Base-by-base conservation (phyloP, 2,329 filamentous ascomycete species). In the Cordyceps farinosa region DNA sequence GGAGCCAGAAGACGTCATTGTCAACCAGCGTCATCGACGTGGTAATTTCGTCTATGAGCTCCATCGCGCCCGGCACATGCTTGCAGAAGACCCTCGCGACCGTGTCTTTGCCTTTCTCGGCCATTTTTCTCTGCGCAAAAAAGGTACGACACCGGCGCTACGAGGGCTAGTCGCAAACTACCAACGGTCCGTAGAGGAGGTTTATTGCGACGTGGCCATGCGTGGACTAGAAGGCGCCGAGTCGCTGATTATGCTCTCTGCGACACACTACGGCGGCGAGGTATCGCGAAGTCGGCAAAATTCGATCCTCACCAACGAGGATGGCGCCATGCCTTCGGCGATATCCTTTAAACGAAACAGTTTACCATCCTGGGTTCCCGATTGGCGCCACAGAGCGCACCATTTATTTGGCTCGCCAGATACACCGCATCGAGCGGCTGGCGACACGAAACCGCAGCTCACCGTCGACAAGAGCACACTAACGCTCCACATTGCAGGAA, bases 71-170 rank as follows among this genome's bases (percentile, higher is more conserved):
- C 66, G 74, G 1, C 74, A 74, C 36, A 64, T 76, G 17, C 67
- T 69, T 0, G 66, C 73, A 13, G 72, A 73, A 44, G 74, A 76
- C 40, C 70, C 73, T 2, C 67, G 73, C 3, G 74, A 76, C 15
- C 73, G 71, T 47, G 71, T 76, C 22, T 76, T 74, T 30, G 74
- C 74, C 34, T 75, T 76, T 53, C 67, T 76, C 1, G 74, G 74
- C 1, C 74, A 76, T 65, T 76, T 74, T 51, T 75, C 74, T 0
- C 59, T 75, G 9, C 58, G 62, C 2, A 65, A 57, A 3, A 69
- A 68, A 1, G 67, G 71, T 50, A 58, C 68, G 29, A 27, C 62
- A 11, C 51, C 62, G 47, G 61, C 55, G 2, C 69, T 75, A 2
- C 61, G 63, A 2, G 64, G 64, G 22, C 60, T 75, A 3, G 66